Conservation (phyloP, 805 yeast genomes). For the Sugiyamaella smithiae region DNA sequence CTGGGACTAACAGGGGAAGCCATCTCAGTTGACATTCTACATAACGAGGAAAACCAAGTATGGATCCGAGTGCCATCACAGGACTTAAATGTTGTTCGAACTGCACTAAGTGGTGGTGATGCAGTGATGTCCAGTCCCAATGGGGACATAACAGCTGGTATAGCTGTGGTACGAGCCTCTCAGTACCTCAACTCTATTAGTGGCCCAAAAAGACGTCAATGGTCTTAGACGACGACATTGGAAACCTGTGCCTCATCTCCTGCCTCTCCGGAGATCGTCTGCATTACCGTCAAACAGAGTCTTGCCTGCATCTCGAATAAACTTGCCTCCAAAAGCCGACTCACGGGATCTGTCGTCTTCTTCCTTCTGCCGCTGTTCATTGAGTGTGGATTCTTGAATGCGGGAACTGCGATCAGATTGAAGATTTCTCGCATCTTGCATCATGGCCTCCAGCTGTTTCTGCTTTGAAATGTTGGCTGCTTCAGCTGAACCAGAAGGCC, state of each 20-base stretch:
- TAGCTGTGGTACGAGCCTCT: conserved; percentile 25
- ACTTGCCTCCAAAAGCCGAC: conserved; percentile 6
- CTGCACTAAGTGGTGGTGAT: conserved; percentile 25
- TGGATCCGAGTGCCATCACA: conserved; percentile 27
- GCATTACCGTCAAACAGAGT: conserved; percentile 3
- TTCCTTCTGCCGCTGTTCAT: conserved; percentile 9
- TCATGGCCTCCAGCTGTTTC: conserved; percentile 22
- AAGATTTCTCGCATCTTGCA: conserved; percentile 19
- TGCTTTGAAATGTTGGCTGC: no score
- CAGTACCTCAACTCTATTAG: conserved; percentile 20
- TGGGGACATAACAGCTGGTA: conserved; percentile 15
- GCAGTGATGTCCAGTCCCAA: neutral
- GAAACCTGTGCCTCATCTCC: neutral
- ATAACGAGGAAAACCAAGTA: conserved; percentile 9
- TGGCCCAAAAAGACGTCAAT: conserved; percentile 20
- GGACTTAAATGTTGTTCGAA: conserved; percentile 19
- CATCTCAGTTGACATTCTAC: conserved; percentile 31
- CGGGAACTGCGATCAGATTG: conserved; percentile 17
- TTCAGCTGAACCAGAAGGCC: no score
- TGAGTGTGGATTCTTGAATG: conserved; percentile 5
- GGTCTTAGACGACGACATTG: conserved; percentile 2
- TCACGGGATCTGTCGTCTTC: conserved; percentile 8
- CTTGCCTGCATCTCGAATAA: conserved; percentile 10
- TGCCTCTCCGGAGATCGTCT: conserved; percentile 8
- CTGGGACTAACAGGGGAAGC: conserved; percentile 33